Evolutionary conservation across 2,329 filamentous ascomycete species (phyloP).

Genomic region (Penicillium sp.): DNA sequence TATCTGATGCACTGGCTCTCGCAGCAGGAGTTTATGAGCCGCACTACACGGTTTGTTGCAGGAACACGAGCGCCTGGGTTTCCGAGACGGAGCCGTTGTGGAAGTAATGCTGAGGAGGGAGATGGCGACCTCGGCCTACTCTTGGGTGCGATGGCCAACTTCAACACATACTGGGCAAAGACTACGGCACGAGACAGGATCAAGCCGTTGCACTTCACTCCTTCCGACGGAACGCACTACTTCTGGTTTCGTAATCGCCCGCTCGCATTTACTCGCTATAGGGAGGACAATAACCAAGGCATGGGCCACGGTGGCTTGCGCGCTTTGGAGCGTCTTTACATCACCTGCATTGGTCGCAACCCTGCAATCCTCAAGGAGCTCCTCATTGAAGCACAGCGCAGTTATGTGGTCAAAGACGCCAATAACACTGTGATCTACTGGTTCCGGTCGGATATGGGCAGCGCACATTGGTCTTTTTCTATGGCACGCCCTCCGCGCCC

Average conservation of each 20-base stretch:
- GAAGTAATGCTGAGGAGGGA: constrained; percentile 28
- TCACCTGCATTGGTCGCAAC: constrained; percentile 43
- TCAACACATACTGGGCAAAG: constrained; percentile 48
- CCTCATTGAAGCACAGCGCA: constrained; percentile 41
- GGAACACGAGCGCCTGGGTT: constrained; percentile 62
- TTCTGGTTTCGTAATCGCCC: constrained; percentile 69
- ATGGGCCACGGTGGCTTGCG: constrained; percentile 17
- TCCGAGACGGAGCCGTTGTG: constrained; percentile 32
- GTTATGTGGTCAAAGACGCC: constrained; percentile 41
- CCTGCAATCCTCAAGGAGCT: constrained; percentile 40
- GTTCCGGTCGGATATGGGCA: constrained; percentile 29
- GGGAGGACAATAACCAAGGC: constrained; percentile 29
- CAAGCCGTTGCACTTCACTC: constrained; percentile 61
- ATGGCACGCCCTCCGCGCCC: constrained; percentile 55
- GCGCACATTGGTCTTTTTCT: constrained; percentile 38
- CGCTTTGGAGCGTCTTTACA: constrained; percentile 36
- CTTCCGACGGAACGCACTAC: constrained; percentile 68
- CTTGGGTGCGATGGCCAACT: constrained; percentile 42
- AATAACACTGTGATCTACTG: constrained; percentile 47
- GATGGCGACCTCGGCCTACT: constrained; percentile 24
- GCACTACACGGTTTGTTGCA: constrained; percentile 66
- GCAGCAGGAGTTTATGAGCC: constrained; percentile 63
- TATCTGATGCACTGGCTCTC: constrained; percentile 74
- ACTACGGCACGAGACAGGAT: constrained; percentile 44
- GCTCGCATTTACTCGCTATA: constrained; percentile 46